These are phyloP conservation scores for Boletellus sp. DNA, from an alignment of 768 basidiomycete species.

Conservation along the genomic window DNA sequence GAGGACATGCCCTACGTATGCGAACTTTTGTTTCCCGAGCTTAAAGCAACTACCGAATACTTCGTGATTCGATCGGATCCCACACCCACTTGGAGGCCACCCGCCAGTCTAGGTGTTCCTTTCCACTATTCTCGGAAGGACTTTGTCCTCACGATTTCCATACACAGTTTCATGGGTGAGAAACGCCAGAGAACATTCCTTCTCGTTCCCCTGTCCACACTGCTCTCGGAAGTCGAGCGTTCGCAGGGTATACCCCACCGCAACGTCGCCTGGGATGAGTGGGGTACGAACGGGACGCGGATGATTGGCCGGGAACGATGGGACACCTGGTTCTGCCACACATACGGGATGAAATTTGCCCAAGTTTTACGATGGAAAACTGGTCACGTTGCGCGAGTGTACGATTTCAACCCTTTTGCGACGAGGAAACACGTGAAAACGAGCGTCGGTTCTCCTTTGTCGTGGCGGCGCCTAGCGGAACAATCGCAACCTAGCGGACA, in stretches of 20 bases:
- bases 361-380: slow-evolving; percentile 22
- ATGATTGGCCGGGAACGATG: slow-evolving; percentile 27
- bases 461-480: slow-evolving; percentile 19
- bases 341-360: slow-evolving; percentile 34
- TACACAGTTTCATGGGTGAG: slow-evolving; percentile 12
- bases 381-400: slow-evolving; percentile 19
- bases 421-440: slow-evolving; percentile 13
- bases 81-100: slow-evolving; percentile 25
- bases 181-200: slow-evolving; percentile 18
- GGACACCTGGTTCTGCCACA: slow-evolving; percentile 35
- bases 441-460: slow-evolving; percentile 3
- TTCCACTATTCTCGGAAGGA: slow-evolving; percentile 25
- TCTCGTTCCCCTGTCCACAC: slow-evolving; percentile 31
- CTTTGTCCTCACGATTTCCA: slow-evolving; percentile 32
- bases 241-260: slow-evolving; percentile 4
- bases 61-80: slow-evolving; percentile 35
- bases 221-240: slow-evolving; percentile 23
- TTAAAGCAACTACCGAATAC: slow-evolving; percentile 12
- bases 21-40: slow-evolving; percentile 23
- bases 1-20: slow-evolving; percentile 21
- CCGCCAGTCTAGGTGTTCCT: slow-evolving; percentile 9
- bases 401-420: slow-evolving; percentile 34
- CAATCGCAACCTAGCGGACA: slow-evolving; percentile 6
- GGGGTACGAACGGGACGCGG: slow-evolving; percentile 32
- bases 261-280: slow-evolving; percentile 25